Percentiles rank a stretch among this genome's conserved stretches.
Conservation (phyloP, 257 asterid genomes). For the Fraxinus pennsylvanica region DNA sequence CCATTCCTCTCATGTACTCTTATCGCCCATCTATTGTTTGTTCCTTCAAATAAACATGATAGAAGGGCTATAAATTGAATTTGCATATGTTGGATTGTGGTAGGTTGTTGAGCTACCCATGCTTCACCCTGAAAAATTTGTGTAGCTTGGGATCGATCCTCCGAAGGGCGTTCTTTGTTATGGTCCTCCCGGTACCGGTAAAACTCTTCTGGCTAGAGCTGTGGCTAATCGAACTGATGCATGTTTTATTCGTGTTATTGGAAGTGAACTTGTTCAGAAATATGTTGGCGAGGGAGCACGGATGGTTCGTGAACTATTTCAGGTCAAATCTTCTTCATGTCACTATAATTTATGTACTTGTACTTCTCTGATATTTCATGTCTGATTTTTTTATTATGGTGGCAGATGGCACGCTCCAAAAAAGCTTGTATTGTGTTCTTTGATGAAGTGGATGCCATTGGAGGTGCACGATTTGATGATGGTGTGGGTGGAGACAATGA, state of each 20-base stretch:
- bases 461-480: conserved; percentile 97
- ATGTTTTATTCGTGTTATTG: conserved; percentile 93
- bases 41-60: background rate
- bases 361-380: background rate
- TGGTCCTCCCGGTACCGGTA: conserved; percentile 99
- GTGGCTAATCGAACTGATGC: conserved; percentile 99
- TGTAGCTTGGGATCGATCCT: too few relatives aligned
- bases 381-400: background rate
- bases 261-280: conserved; percentile 96
- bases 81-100: too few relatives aligned
- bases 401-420: conserved; percentile 97
- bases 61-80: too few relatives aligned
- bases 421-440: conserved; percentile 97
- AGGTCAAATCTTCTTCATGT: conserved; percentile 40
- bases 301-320: conserved; percentile 98
- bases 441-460: conserved; percentile 96
- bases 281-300: conserved; percentile 99
- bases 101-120: too few relatives aligned
- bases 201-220: conserved; percentile 92
- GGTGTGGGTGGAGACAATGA: conserved; percentile 98
- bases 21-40: background rate
- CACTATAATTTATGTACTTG: background rate
- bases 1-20: background rate
- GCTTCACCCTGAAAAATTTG: too few relatives aligned
- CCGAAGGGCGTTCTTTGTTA: conserved; percentile 39